Conservation (phyloP, 2,329 filamentous ascomycete genomes). For the Botrytis hyacinthi region DNA sequence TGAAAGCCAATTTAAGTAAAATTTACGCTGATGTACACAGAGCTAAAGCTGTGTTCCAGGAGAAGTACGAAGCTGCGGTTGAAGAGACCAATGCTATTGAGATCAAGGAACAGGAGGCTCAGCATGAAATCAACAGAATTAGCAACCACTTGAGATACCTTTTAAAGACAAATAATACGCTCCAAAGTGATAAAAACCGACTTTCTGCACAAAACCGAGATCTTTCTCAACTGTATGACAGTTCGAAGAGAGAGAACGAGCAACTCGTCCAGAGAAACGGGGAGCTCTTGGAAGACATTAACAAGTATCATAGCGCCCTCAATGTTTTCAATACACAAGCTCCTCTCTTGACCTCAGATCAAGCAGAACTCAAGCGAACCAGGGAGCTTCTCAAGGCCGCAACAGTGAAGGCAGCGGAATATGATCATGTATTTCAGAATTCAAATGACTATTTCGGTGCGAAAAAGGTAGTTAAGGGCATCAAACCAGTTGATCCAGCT, state of each 20-base stretch:
- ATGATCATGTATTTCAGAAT: no score
- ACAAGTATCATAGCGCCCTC: rapidly evolving
- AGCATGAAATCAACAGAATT: no score
- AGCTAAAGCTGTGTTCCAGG: no score
- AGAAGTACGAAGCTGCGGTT: no score
- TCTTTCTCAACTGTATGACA: not conserved
- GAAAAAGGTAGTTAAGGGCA: not conserved
- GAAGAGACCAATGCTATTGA: not conserved
- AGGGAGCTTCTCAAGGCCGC: not conserved
- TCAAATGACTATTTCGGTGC: no score
- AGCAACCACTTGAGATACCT: rapidly evolving
- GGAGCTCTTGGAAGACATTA: not conserved
- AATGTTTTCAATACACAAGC: rapidly evolving
- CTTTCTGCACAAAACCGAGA: not conserved
- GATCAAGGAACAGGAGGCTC: not conserved
- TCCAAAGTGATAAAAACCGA: not conserved
- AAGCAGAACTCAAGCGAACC: not conserved
- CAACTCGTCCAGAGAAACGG: not conserved
- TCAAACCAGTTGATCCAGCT: not conserved
- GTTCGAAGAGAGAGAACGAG: not conserved
- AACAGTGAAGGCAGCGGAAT: not conserved
- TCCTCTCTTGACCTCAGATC: not conserved
- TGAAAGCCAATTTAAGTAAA: not conserved
- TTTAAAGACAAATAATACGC: not conserved
- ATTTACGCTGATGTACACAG: no score